phyloP scores from a whole-genome alignment of 2,329 filamentous ascomycete species.

The Talaromyces sp. region DNA sequence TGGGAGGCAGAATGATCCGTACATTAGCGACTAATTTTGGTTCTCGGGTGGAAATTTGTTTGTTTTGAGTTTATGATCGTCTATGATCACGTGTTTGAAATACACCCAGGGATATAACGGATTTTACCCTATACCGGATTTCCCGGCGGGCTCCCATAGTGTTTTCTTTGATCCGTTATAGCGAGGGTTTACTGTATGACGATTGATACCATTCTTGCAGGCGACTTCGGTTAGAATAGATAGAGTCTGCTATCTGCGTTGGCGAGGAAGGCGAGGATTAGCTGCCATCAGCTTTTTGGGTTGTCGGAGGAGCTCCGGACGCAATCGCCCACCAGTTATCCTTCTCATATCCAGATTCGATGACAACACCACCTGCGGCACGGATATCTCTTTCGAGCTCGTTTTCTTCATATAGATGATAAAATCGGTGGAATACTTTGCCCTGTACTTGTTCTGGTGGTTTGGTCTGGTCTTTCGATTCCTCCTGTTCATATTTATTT shows the following conservation, averaged over 20 bases:
- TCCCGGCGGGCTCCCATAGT: too few relatives aligned
- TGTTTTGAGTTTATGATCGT: conserved; percentile 19
- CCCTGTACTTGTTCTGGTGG: conserved; percentile 24
- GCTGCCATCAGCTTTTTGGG: neutral
- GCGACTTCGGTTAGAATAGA: neutral
- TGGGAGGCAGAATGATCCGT: conserved; percentile 15
- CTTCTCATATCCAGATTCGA: conserved; percentile 86
- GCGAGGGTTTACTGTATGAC: too few relatives aligned
- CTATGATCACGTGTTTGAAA: conserved; percentile 16
- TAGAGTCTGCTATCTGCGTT: neutral
- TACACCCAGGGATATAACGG: too few relatives aligned
- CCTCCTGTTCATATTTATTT: conserved; percentile 19
- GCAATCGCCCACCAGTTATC: conserved; percentile 97
- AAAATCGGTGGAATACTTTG: conserved; percentile 78
- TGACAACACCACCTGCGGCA: conserved; percentile 70
- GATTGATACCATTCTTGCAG: conserved; percentile 14
- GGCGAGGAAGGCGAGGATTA: neutral
- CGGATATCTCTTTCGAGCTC: conserved; percentile 80
- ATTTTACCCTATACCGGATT: too few relatives aligned
- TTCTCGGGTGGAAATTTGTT: conserved; percentile 21
- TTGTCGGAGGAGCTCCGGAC: neutral
- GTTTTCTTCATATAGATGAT: conserved; percentile 83
- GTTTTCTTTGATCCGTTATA: too few relatives aligned
- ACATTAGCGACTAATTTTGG: conserved; percentile 21
- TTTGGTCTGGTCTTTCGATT: conserved; percentile 22